A percentile compares a stretch with the other conserved stretches of the same genome.
These are phyloP conservation scores for Phyllostachys edulis DNA, from an alignment of 176 grass and related monocot genomes.

Conservation along the genomic window DNA sequence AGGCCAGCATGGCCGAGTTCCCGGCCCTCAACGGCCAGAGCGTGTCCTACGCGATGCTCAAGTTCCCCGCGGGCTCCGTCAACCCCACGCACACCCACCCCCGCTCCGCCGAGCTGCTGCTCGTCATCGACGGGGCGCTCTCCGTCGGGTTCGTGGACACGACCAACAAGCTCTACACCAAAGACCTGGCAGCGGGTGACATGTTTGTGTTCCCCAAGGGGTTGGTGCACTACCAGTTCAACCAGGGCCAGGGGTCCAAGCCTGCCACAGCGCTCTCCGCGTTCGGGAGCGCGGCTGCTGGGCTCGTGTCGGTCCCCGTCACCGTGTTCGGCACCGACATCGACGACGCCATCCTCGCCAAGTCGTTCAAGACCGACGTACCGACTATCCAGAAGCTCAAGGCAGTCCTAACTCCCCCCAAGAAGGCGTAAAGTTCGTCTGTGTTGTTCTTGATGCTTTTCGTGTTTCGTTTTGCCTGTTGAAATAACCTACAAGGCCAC, in stretches of 20 bases:
- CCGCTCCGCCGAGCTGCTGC: too few relatives aligned
- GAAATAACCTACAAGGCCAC: too few relatives aligned
- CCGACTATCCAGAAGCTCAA: slow-evolving; percentile 27
- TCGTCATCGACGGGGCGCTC: too few relatives aligned
- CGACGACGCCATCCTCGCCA: neutral
- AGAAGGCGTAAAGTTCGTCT: neutral
- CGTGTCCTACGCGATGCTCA: too few relatives aligned
- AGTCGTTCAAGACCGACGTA: slow-evolving; percentile 20
- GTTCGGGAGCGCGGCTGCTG: slow-evolving; percentile 13
- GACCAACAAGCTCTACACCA: slow-evolving; percentile 40
- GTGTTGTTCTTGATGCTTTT: neutral
- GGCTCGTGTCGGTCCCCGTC: slow-evolving; percentile 3
- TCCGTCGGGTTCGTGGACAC: too few relatives aligned
- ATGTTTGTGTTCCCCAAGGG: slow-evolving; percentile 60
- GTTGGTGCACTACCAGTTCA: slow-evolving; percentile 59
- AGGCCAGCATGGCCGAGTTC: too few relatives aligned
- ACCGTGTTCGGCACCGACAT: slow-evolving; percentile 40
- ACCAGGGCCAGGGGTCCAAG: slow-evolving; percentile 5
- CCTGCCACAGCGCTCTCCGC: slow-evolving; percentile 16
- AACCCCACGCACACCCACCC: too few relatives aligned
- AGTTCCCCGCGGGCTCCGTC: too few relatives aligned
- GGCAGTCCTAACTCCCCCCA: neutral
- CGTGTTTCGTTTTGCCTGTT: too few relatives aligned
- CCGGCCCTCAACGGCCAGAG: too few relatives aligned
- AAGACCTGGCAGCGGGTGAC: slow-evolving; percentile 28